phyloP scores from a whole-genome alignment of 2,329 filamentous ascomycete species.

The Diaporthe sp. region DNA sequence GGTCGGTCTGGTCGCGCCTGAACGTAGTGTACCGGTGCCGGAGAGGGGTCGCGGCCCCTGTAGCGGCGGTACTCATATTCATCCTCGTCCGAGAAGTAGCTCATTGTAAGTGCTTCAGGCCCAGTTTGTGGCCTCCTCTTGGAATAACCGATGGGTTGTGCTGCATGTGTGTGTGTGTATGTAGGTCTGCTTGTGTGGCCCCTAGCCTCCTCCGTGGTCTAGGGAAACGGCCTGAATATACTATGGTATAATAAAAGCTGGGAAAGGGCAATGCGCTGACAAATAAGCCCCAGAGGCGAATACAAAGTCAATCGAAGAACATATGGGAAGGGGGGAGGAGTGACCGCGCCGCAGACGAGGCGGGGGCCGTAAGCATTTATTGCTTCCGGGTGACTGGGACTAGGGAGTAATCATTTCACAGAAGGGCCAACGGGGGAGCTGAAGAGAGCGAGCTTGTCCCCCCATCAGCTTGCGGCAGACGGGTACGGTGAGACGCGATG shows the following conservation, averaged over 20 bases:
- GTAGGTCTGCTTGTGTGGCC: slow-evolving; percentile 11
- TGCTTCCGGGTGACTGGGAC: slow-evolving; percentile 11
- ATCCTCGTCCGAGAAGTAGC: slow-evolving; percentile 66
- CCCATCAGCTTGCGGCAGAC: slow-evolving; percentile 35
- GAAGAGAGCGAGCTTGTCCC: slow-evolving; percentile 15
- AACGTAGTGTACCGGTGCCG: slow-evolving; percentile 61
- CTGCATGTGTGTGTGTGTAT: background rate
- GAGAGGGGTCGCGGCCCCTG: slow-evolving; percentile 56
- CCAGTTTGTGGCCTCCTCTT: background rate
- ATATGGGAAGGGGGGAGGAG: slow-evolving; percentile 6
- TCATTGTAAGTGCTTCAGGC: slow-evolving; percentile 39
- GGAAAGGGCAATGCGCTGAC: slow-evolving; percentile 9
- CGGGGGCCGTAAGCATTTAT: slow-evolving; percentile 39
- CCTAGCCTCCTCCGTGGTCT: background rate
- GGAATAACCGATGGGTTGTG: background rate
- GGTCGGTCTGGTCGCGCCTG: slow-evolving; percentile 53
- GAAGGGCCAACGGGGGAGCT: slow-evolving; percentile 35
- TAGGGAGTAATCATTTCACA: slow-evolving; percentile 22
- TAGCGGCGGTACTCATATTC: slow-evolving; percentile 66
- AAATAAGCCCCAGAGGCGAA: slow-evolving; percentile 22
- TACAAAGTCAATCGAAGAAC: background rate
- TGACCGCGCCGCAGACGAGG: slow-evolving; percentile 32
- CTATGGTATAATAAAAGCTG: background rate
- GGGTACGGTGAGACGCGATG: slow-evolving; percentile 34
- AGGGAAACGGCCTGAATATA: background rate